Conservation (phyloP, 2,329 filamentous ascomycete species). For the Neofusicoccum sp. region DNA sequence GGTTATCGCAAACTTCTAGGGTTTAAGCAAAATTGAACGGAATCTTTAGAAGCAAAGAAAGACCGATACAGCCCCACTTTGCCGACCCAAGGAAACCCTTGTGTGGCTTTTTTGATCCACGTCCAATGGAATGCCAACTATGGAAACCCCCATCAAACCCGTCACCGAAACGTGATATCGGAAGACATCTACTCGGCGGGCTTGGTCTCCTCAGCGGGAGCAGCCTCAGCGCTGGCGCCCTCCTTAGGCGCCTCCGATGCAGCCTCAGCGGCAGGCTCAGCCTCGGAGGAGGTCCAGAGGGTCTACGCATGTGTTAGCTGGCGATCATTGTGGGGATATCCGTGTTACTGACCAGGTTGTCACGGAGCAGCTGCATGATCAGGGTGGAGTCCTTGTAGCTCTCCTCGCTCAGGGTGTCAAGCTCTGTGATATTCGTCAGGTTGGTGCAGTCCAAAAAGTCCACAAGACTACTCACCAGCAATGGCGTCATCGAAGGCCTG, state of each 20-base stretch:
- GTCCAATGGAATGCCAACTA: slow-evolving; percentile 19
- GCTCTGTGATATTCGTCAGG: slow-evolving; percentile 54
- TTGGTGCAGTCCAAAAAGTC: not conserved
- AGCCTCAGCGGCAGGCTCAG: slow-evolving; percentile 59
- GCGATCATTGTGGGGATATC: not conserved
- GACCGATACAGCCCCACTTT: slow-evolving; percentile 19
- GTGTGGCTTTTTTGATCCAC: slow-evolving; percentile 18
- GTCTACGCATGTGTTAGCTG: slow-evolving; percentile 46
- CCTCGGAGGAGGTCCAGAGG: slow-evolving; percentile 94
- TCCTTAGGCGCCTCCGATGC: slow-evolving; percentile 46
- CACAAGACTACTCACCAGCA: slow-evolving; percentile 46
- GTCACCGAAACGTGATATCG: slow-evolving; percentile 9
- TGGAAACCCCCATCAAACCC: slow-evolving; percentile 15
- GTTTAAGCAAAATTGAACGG: slow-evolving; percentile 19
- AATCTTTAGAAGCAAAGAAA: slow-evolving; percentile 20
- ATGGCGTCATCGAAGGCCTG: slow-evolving; percentile 99
- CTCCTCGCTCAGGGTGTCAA: slow-evolving; percentile 96
- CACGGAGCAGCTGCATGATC: slow-evolving; percentile 98
- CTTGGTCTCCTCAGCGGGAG: slow-evolving; percentile 18
- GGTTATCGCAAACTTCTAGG: slow-evolving; percentile 19
- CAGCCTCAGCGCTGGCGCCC: slow-evolving; percentile 50
- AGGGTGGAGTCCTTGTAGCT: slow-evolving; percentile 98
- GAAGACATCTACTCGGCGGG: slow-evolving; percentile 17
- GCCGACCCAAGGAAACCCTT: slow-evolving; percentile 16
- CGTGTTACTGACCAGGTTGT: slow-evolving; percentile 65